Conservation (phyloP, 805 yeast genomes). For the Zygosaccharomyces kombuchaensis region DNA sequence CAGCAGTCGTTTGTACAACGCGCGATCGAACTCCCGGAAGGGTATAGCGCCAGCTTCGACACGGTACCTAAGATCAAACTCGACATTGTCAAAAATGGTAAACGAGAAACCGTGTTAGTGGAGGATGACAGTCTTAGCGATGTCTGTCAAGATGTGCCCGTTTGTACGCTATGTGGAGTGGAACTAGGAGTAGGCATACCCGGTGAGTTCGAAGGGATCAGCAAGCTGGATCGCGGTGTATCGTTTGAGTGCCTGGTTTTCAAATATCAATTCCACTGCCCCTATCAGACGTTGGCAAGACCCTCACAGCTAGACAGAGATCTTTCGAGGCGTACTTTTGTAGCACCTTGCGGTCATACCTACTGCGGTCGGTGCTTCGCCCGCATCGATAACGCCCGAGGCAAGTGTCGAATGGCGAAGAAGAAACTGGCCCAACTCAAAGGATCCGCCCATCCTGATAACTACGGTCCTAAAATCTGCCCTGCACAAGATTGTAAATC, state of each 20-base stretch:
- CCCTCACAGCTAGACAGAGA: constrained; percentile 54
- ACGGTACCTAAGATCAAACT: constrained; percentile 22
- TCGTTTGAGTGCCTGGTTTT: constrained; percentile 33
- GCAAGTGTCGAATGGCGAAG: constrained; percentile 21
- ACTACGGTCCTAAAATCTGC: constrained; percentile 55
- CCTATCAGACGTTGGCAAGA: constrained; percentile 53
- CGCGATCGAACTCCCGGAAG: constrained; percentile 28
- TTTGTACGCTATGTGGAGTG: constrained; percentile 69
- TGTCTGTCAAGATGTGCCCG: constrained; percentile 37
- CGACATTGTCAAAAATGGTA: constrained; percentile 19
- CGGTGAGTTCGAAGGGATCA: constrained; percentile 38
- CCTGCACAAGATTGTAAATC: constrained; percentile 49
- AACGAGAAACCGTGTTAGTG: constrained; percentile 17
- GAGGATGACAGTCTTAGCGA: constrained; percentile 30
- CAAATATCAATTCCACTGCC: constrained; percentile 47
- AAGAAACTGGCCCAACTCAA: constrained; percentile 21
- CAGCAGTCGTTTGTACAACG: constrained; percentile 22
- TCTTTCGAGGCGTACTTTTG: constrained; percentile 61
- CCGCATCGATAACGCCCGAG: constrained; percentile 47
- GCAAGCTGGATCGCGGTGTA: constrained; percentile 18
- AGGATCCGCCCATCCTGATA: constrained; percentile 40
- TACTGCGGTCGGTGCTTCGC: constrained; percentile 83
- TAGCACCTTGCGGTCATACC: constrained; percentile 73
- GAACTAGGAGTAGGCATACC: constrained; percentile 73
- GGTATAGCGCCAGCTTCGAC: constrained; percentile 31